Conservation (phyloP, 2,329 filamentous ascomycete species). For the Monosporascus sp. region DNA sequence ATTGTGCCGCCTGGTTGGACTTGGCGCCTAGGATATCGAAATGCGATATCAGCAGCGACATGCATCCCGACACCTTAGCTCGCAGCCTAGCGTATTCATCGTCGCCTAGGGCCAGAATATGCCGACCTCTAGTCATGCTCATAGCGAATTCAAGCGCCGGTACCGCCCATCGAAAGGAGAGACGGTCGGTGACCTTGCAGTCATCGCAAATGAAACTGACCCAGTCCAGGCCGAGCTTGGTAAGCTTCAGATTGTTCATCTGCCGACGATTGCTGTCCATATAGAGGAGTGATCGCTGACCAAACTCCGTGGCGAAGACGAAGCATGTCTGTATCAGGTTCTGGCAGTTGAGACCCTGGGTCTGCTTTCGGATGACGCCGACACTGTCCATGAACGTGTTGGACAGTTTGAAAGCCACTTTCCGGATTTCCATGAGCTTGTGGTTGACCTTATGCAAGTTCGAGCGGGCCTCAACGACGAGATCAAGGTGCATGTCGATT, state of each 20-base stretch:
- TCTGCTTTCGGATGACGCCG: constrained; percentile 83
- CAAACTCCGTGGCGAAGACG: constrained; percentile 97
- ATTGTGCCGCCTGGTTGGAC: constrained; percentile 87
- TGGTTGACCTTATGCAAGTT: constrained; percentile 90
- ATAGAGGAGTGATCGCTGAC: constrained; percentile 86
- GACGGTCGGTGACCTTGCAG: constrained; percentile 86
- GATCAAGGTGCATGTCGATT: constrained; percentile 80
- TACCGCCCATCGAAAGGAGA: constrained; percentile 97
- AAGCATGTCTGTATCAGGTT: constrained; percentile 98
- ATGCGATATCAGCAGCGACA: constrained; percentile 94
- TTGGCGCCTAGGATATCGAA: constrained; percentile 99
- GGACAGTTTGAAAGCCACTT: constrained; percentile 91
- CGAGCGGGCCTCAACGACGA: constrained; percentile 86
- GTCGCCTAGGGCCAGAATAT: constrained; percentile 86
- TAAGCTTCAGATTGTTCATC: constrained; percentile 96
- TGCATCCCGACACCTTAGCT: constrained; percentile 89
- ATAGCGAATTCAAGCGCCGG: constrained; percentile 93
- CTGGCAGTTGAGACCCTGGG: constrained; percentile 77
- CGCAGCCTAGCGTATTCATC: constrained; percentile 80
- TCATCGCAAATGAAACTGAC: constrained; percentile 97
- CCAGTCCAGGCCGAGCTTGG: constrained; percentile 91
- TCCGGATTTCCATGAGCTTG: constrained; percentile 88
- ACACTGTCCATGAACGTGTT: constrained; percentile 99
- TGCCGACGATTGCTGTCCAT: constrained; percentile 93
- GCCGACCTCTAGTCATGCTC: constrained; percentile 90